phyloP scores from a whole-genome alignment of 2,329 filamentous ascomycete genomes.

The Penicillium sp. region DNA sequence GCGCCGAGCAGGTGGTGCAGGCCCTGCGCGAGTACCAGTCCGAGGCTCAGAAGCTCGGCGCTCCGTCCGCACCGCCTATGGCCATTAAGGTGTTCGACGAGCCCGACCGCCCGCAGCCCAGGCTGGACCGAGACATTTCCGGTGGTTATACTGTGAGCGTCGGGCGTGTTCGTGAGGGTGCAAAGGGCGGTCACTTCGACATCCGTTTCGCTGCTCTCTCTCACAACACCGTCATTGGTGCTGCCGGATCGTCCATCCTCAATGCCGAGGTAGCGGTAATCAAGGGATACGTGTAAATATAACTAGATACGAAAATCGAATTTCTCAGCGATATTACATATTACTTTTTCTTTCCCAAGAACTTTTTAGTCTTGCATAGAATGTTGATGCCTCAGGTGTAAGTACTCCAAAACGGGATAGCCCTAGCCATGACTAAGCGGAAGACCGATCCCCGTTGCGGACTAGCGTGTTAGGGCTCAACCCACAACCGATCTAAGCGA shows the following conservation, averaged over 20 bases:
- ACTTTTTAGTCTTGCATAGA: not conserved
- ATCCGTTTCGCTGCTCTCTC: conserved; percentile 91
- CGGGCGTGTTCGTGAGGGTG: conserved; percentile 77
- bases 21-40: conserved; percentile 75
- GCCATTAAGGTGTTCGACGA: conserved; percentile 88
- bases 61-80: conserved; percentile 74
- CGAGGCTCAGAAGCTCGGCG: conserved; percentile 77
- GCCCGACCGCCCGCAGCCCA: conserved; percentile 81
- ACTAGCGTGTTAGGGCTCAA: conserved; percentile 31
- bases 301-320: conserved; percentile 16
- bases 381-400: not conserved
- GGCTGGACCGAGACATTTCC: conserved; percentile 79
- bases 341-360: not conserved
- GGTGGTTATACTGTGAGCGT: conserved; percentile 88
- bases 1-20: conserved; percentile 67
- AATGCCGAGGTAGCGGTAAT: conserved; percentile 90
- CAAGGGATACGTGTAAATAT: conserved; percentile 68
- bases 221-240: conserved; percentile 89
- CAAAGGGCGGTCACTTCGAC: conserved; percentile 77
- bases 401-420: conserved; percentile 3
- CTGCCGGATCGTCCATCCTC: conserved; percentile 90
- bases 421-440: not conserved
- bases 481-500: conserved; percentile 31
- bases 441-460: conserved; percentile 15
- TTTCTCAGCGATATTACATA: conserved; percentile 19